Conservation (phyloP, 768 basidiomycete species). For the Aureoboletus auriporus region DNA sequence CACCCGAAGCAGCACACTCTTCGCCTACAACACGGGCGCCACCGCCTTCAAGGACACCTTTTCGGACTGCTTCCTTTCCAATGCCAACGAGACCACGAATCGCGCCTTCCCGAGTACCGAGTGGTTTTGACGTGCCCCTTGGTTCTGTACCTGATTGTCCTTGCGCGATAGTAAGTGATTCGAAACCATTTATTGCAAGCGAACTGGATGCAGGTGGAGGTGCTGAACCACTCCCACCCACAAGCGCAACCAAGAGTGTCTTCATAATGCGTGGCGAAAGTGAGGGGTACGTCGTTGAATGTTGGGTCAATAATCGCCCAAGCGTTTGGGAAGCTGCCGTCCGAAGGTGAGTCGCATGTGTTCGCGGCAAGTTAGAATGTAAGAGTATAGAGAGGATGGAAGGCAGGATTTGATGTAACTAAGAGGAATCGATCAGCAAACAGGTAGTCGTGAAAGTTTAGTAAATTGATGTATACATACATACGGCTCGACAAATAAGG, state of each 20-base stretch:
- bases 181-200: slow-evolving; percentile 23
- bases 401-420: slow-evolving; percentile 96
- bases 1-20: slow-evolving; percentile 43
- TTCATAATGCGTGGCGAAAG: slow-evolving; percentile 90
- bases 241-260: slow-evolving; percentile 83
- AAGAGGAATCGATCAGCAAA: neutral
- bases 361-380: slow-evolving; percentile 76
- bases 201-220: slow-evolving; percentile 10
- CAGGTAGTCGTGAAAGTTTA: neutral
- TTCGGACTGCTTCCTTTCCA: slow-evolving; percentile 79
- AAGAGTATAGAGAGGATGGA: slow-evolving; percentile 89
- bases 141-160: slow-evolving; percentile 38
- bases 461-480: slow-evolving; percentile 47
- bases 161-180: slow-evolving; percentile 21
- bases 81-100: slow-evolving; percentile 83
- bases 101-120: slow-evolving; percentile 85
- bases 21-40: slow-evolving; percentile 72
- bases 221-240: slow-evolving; percentile 31
- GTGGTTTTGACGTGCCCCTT: slow-evolving; percentile 46
- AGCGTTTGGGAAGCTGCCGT: slow-evolving; percentile 81
- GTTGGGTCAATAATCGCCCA: slow-evolving; percentile 73
- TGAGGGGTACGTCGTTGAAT: slow-evolving; percentile 86
- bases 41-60: slow-evolving; percentile 77
- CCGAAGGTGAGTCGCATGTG: slow-evolving; percentile 67
- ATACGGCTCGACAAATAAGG: slow-evolving; percentile 94